These are phyloP conservation scores for Tolypocladium sp. DNA, from an alignment of 2,329 filamentous ascomycete species.

Conservation along the genomic window DNA sequence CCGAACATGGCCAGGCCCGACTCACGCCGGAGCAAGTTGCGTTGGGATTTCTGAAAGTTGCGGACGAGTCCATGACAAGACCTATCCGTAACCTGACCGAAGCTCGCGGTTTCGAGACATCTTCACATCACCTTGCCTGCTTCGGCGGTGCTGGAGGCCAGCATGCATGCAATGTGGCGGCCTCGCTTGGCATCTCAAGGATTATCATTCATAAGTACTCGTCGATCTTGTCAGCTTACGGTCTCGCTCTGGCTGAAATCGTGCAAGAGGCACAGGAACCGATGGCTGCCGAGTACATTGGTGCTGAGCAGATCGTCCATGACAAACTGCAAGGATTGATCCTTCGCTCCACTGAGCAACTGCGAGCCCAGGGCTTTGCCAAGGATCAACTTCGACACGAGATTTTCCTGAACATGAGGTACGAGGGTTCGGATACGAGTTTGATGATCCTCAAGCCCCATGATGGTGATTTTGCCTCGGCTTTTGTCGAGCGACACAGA, in stretches of 20 bases:
- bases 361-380: constrained; percentile 20
- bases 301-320: too few species aligned
- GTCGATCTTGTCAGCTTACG: constrained; percentile 35
- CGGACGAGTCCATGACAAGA: constrained; percentile 24
- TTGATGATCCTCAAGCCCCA: constrained; percentile 22
- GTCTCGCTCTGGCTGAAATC: constrained; percentile 34
- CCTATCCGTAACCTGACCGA: constrained; percentile 25
- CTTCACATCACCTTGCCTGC: constrained; percentile 23
- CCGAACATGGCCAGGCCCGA: constrained; percentile 16
- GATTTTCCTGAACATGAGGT: constrained; percentile 31
- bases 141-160: constrained; percentile 32
- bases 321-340: too few species aligned
- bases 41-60: constrained; percentile 24
- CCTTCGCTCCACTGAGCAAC: constrained; percentile 10
- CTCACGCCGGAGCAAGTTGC: constrained; percentile 26
- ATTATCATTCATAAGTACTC: constrained; percentile 36
- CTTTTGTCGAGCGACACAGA: constrained; percentile 49
- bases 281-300: constrained; percentile 17
- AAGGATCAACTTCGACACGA: constrained; percentile 29
- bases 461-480: constrained; percentile 12
- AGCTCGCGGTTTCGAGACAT: constrained; percentile 24
- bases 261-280: constrained; percentile 31
- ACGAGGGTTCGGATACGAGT: constrained; percentile 30
- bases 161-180: constrained; percentile 32
- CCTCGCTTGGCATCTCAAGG: constrained; percentile 29